Percentiles rank a stretch among this genome's conserved stretches.
phyloP scores from a whole-genome alignment of 257 asterid genomes.

The Solanum commersonii region DNA sequence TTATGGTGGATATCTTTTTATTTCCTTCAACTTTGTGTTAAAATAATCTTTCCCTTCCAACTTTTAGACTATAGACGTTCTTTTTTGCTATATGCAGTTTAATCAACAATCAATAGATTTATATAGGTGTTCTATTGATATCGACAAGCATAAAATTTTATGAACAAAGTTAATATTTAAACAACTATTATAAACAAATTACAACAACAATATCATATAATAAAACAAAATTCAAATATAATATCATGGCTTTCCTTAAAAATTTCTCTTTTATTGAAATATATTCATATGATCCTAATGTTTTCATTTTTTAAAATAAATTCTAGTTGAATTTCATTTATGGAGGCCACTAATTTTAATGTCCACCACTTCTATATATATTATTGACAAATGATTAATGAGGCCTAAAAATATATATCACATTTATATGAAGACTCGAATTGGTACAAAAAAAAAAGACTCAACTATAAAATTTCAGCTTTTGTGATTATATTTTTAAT shows the following conservation, averaged over 20 bases:
- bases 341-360: not conserved
- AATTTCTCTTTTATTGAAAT: not conserved
- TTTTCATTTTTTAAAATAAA: not conserved
- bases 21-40: not conserved
- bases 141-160: not conserved
- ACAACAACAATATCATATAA: not conserved
- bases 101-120: not conserved
- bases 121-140: not conserved
- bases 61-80: not conserved
- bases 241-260: not conserved
- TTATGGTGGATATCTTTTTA: not conserved
- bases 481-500: not conserved
- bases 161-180: not conserved
- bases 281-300: not conserved
- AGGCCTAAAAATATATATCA: not conserved
- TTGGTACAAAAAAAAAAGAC: not conserved
- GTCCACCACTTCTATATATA: not conserved
- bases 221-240: not conserved
- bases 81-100: not conserved
- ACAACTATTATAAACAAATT: not conserved
- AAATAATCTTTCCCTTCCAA: not conserved
- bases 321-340: not conserved
- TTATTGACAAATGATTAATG: not conserved
- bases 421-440: not conserved
- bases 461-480: not conserved